Evolutionary conservation across 1,139 yeast genomes (phyloP).

Genomic region (Hanseniaspora uvarum): DNA sequence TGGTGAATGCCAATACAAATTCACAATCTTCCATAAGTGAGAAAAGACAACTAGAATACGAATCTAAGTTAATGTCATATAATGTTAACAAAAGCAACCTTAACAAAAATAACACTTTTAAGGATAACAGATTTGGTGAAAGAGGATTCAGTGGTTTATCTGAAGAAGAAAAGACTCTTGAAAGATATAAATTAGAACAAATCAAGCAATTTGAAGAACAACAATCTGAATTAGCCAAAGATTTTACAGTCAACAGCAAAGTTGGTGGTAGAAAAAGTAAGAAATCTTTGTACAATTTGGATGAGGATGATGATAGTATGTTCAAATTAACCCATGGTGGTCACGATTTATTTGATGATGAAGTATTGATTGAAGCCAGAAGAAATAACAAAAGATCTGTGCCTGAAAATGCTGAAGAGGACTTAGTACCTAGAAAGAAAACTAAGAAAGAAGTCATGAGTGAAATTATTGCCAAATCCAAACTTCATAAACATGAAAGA

Average conservation of each 20-base stretch:
- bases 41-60: constrained; percentile 66
- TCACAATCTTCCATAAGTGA: constrained; percentile 29
- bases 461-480: constrained; percentile 91
- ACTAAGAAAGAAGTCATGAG: constrained; percentile 93
- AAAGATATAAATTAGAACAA: constrained; percentile 56
- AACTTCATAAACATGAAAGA: constrained; percentile 77
- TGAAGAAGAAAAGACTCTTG: constrained; percentile 89
- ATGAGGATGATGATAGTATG: constrained; percentile 38
- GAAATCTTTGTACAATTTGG: constrained; percentile 56
- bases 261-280: constrained; percentile 60
- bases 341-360: constrained; percentile 47
- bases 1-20: constrained; percentile 36
- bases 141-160: constrained; percentile 50
- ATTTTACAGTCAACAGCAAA: constrained; percentile 53
- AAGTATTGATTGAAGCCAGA: constrained; percentile 24
- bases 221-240: constrained; percentile 44
- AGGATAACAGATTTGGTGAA: constrained; percentile 91
- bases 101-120: constrained; percentile 66
- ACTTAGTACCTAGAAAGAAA: constrained; percentile 51
- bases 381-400: constrained; percentile 27
- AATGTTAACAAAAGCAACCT: constrained; percentile 50
- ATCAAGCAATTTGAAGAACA: constrained; percentile 42
- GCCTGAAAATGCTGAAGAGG: constrained; percentile 38
- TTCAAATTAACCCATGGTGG: constrained; percentile 70
- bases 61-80: constrained; percentile 57